Evolutionary conservation across 176 grass and related monocot genomes (phyloP).

Genomic region (Rhynchospora pubera): DNA sequence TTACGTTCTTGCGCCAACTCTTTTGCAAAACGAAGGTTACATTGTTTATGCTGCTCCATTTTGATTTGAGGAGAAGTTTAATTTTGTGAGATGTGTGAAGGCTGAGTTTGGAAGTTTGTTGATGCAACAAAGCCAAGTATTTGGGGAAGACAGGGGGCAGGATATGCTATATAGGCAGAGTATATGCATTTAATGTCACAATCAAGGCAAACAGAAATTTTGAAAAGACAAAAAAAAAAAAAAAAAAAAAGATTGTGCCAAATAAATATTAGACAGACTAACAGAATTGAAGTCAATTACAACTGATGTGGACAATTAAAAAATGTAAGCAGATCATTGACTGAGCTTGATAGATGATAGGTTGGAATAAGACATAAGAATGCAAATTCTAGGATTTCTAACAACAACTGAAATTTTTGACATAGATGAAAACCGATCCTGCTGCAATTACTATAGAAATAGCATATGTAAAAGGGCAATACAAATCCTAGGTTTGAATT

Average conservation of each 20-base stretch:
- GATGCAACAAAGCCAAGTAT: not conserved
- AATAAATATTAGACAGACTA: not conserved
- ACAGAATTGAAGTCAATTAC: not conserved
- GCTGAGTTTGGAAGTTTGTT: not conserved
- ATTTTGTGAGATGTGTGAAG: not conserved
- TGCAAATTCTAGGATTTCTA: not conserved
- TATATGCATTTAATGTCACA: not conserved
- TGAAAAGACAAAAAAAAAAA: too few relatives aligned
- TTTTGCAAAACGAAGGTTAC: not conserved
- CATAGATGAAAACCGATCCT: not conserved
- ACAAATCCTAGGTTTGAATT: not conserved
- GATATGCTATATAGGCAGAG: not conserved
- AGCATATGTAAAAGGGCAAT: not conserved
- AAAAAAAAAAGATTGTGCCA: not conserved
- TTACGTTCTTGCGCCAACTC: not conserved
- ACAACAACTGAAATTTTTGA: not conserved
- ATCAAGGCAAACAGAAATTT: not conserved
- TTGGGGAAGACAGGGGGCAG: not conserved
- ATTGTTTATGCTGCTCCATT: not conserved
- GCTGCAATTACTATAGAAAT: not conserved
- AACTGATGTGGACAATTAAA: not conserved
- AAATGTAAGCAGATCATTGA: not conserved
- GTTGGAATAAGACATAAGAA: not conserved
- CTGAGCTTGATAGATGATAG: not conserved
- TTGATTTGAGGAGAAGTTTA: not conserved